These are phyloP conservation scores for Chaetomium olivaceum DNA, from an alignment of 2,329 filamentous ascomycete species.

Conservation along the genomic window DNA sequence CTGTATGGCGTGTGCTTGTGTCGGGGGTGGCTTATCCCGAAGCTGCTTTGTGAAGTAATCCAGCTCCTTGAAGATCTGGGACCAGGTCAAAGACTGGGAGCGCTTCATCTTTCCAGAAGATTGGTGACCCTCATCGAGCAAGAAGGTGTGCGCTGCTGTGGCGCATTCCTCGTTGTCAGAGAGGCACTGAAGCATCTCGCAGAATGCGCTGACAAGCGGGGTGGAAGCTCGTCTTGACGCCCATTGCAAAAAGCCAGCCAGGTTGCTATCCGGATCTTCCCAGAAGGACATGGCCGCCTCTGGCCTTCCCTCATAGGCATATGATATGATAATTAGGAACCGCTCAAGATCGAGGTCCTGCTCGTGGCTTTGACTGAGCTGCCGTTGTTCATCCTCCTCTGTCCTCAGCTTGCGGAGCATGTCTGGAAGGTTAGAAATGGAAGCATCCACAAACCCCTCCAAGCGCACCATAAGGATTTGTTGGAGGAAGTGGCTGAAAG, in stretches of 20 bases:
- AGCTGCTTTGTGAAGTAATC: conserved; percentile 80
- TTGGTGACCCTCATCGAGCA: conserved; percentile 79
- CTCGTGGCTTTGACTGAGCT: conserved; percentile 64
- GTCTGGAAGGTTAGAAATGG: conserved; percentile 94
- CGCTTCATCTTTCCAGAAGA: conserved; percentile 77
- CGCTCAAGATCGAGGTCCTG: conserved; percentile 78
- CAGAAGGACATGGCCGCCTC: conserved; percentile 88
- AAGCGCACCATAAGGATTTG: conserved; percentile 74
- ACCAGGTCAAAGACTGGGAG: conserved; percentile 85
- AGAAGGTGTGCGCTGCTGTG: conserved; percentile 80
- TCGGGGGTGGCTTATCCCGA: conserved; percentile 65
- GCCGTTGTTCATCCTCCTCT: conserved; percentile 86
- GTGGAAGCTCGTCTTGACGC: conserved; percentile 93
- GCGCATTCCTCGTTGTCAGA: conserved; percentile 82
- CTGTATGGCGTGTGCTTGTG: conserved; percentile 49
- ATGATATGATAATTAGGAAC: conserved; percentile 89
- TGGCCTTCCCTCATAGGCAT: conserved; percentile 81
- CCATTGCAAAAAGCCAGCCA: conserved; percentile 95
- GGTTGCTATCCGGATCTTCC: conserved; percentile 86
- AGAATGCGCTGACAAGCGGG: conserved; percentile 93
- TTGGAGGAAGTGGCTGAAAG: conserved; percentile 73
- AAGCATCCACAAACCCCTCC: conserved; percentile 85
- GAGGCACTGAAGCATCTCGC: conserved; percentile 90
- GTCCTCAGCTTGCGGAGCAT: conserved; percentile 80
- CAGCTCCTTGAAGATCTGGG: conserved; percentile 88